phyloP scores from a whole-genome alignment of 208 protist species.

The Eutreptiella sp. region DNA sequence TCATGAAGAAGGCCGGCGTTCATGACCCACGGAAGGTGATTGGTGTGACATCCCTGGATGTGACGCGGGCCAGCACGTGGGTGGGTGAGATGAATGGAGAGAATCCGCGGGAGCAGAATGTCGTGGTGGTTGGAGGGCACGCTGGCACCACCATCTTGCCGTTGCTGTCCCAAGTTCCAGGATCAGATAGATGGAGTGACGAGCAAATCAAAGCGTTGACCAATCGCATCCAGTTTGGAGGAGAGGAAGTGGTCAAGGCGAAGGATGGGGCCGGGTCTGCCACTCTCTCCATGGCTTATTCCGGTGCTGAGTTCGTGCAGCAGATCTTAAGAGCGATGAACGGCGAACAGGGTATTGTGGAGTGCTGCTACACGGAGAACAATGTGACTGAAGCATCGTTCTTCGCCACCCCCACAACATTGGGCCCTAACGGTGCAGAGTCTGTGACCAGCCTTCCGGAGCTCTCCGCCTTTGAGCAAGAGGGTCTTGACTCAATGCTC shows the following conservation, averaged over 20 bases:
- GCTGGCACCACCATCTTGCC: slow-evolving; percentile 86
- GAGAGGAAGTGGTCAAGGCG: slow-evolving; percentile 75
- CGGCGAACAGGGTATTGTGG: slow-evolving; percentile 51
- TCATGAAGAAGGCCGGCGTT: slow-evolving; percentile 66
- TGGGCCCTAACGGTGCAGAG: slow-evolving; percentile 63
- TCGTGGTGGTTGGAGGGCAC: slow-evolving; percentile 86
- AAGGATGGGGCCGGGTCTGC: slow-evolving; percentile 73
- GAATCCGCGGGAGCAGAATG: slow-evolving; percentile 53
- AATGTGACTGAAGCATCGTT: slow-evolving; percentile 45
- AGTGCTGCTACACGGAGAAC: slow-evolving; percentile 64
- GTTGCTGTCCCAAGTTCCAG: slow-evolving; percentile 60
- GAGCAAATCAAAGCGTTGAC: slow-evolving; percentile 63
- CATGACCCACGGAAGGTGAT: slow-evolving; percentile 66
- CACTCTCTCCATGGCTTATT: slow-evolving; percentile 67
- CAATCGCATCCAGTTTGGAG: slow-evolving; percentile 68
- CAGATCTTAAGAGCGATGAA: slow-evolving; percentile 56
- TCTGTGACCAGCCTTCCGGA: no score
- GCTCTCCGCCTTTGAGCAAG: no score
- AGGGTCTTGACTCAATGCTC: no score
- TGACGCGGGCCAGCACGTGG: slow-evolving; percentile 59
- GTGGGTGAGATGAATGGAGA: slow-evolving; percentile 30
- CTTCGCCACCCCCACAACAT: slow-evolving; percentile 63
- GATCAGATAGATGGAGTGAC: slow-evolving; percentile 39
- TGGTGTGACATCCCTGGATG: slow-evolving; percentile 83
- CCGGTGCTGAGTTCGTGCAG: slow-evolving; percentile 37